phyloP scores from a whole-genome alignment of 148 eudicot genomes.

The Diospyros lotus region DNA sequence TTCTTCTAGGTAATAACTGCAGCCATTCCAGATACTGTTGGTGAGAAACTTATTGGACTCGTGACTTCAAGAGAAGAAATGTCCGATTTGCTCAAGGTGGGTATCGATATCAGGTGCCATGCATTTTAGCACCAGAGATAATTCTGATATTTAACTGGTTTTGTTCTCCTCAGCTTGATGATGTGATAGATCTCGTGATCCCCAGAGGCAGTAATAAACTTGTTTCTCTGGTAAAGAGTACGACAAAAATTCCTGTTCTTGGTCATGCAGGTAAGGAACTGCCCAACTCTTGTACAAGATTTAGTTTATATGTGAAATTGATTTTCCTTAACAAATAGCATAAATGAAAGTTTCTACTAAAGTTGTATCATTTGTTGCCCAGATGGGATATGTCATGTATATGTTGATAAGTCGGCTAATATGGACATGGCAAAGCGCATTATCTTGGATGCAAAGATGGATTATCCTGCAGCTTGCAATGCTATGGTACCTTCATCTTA shows the following conservation, averaged over 20 bases:
- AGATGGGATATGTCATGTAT: slow-evolving; percentile 97
- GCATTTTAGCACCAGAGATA: neutral
- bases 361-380: slow-evolving; percentile 13
- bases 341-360: neutral
- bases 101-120: neutral
- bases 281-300: neutral
- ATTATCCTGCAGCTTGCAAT: slow-evolving; percentile 96
- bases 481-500: slow-evolving; percentile 60
- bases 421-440: slow-evolving; percentile 76
- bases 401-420: slow-evolving; percentile 79
- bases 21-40: slow-evolving; percentile 71
- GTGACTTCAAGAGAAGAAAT: slow-evolving; percentile 87
- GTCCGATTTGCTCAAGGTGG: slow-evolving; percentile 78
- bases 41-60: slow-evolving; percentile 72
- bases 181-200: slow-evolving; percentile 93
- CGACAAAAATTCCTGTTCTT: slow-evolving; percentile 91
- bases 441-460: slow-evolving; percentile 69
- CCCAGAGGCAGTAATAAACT: slow-evolving; percentile 97
- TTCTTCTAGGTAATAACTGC: slow-evolving; percentile 61
- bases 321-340: neutral
- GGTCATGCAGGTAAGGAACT: slow-evolving; percentile 74
- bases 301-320: neutral
- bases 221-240: slow-evolving; percentile 70
- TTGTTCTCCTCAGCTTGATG: slow-evolving; percentile 64
- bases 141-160: slow-evolving; percentile 5